Evolutionary conservation across 2,329 filamentous ascomycete genomes (phyloP), one percentile per base, ranked within the genome.

Genomic region (Penicillium hesseltinei): DNA sequence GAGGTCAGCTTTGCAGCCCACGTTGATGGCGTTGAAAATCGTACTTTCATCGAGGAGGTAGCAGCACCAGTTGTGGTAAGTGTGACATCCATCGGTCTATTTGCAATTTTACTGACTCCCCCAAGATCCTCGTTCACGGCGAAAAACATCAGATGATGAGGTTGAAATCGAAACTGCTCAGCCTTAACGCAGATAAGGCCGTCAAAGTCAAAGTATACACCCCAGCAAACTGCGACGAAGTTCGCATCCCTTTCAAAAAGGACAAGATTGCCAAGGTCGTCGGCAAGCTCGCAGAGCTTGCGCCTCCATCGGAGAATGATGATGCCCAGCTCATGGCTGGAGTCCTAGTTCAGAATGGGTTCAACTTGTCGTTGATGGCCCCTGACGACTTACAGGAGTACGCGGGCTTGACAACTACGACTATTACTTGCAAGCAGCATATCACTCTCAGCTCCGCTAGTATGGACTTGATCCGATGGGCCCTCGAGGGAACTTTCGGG

Each of bases 111-210:
- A 55, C 52, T 56, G 11, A 59, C 53, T 13, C 2, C 1, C 11
- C 1, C 58, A 93, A 52, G 90, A 97, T 99, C 59, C 84, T 99
- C 33, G 94, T 99, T 2, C 94, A 99, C 66, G 94, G 94, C 55
- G 94, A 99, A 72, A 92, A 94, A 68, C 91, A 96, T 72, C 96
- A 97, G 71, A 97, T 97, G 92, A 96, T 94, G 83, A 88, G 94
- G 53, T 80, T 99, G 29, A 96, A 96, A 74, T 97, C 92, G 3
- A 95, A 96, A 71, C 82, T 99, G 1, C 84, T 97, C 4, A 93
- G 91, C n/a, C 83, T 97, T 38, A 97, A 97, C 69, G 87, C 89
- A 29, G 86, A 87, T 62, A 93, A 93, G 71, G 81, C 85, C 1
- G 80, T 85, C 42, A 94, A 95, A 65, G 88, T 91, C 64, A 97